phyloP scores from a whole-genome alignment of 345 rosid species.

The Conringia planisiliqua region DNA sequence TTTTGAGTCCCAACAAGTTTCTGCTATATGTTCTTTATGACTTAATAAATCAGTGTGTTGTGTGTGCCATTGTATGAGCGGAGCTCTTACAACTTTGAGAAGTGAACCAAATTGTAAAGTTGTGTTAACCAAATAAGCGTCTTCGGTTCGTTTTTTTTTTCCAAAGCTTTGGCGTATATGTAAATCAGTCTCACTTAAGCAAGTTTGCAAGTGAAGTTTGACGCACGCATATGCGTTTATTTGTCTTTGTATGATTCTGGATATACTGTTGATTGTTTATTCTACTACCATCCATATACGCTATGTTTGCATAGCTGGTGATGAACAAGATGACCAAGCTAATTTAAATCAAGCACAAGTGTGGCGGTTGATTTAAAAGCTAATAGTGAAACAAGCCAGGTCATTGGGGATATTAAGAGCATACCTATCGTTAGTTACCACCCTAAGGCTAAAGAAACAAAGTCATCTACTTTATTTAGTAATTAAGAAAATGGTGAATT shows the following conservation, averaged over 20 bases:
- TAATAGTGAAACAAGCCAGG: constrained; percentile 42
- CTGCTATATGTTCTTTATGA: background rate
- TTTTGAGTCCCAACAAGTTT: constrained; percentile 7
- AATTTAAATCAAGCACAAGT: background rate
- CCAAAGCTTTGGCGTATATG: too few relatives aligned
- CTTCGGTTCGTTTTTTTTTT: background rate
- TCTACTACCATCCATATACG: too few relatives aligned
- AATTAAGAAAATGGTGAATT: too few relatives aligned
- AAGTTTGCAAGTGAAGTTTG: too few relatives aligned
- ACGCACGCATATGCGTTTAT: too few relatives aligned
- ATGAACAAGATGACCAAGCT: constrained; percentile 6
- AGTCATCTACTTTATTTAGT: constrained; percentile 50
- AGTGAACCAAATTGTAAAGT: background rate
- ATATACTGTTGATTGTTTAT: too few relatives aligned
- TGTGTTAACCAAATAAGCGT: background rate
- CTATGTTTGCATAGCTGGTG: background rate
- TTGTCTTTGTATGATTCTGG: too few relatives aligned
- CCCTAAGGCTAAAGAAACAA: constrained; percentile 46
- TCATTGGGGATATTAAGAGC: constrained; percentile 45
- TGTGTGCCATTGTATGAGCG: background rate
- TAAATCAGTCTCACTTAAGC: too few relatives aligned
- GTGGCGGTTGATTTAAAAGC: constrained; percentile 31
- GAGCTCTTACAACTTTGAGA: background rate
- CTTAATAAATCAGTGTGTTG: background rate
- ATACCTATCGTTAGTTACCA: constrained; percentile 62